Percentiles rank a stretch among this genome's conserved stretches.
phyloP scores from a whole-genome alignment of 768 basidiomycete species.

The Tulasnella sp. region DNA sequence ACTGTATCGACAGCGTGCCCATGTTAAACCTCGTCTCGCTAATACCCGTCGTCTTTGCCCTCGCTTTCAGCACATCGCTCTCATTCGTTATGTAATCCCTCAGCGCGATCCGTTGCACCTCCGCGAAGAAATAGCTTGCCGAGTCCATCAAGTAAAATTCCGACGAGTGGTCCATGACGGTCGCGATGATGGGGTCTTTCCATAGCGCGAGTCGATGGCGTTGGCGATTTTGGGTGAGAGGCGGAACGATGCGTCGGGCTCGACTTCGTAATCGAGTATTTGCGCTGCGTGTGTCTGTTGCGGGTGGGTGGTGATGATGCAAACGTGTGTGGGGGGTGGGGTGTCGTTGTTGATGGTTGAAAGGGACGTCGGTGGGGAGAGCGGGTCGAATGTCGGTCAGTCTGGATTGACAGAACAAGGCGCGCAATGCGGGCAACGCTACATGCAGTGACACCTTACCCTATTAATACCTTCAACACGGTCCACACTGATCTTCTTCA shows the following conservation, averaged over 20 bases:
- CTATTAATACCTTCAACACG: conserved; percentile 61
- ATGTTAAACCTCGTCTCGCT: conserved; percentile 41
- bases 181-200: conserved; percentile 42
- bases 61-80: conserved; percentile 38
- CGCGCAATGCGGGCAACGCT: too few species aligned
- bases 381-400: conserved; percentile 33
- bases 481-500: conserved; percentile 78
- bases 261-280: conserved; percentile 38
- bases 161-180: conserved; percentile 35
- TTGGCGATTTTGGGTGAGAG: conserved; percentile 34
- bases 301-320: background rate
- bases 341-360: too few species aligned
- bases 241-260: conserved; percentile 27
- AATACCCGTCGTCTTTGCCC: conserved; percentile 44
- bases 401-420: conserved; percentile 32
- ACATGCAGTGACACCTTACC: conserved; percentile 23
- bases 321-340: too few species aligned
- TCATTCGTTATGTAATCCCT: conserved; percentile 39
- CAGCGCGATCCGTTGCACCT: conserved; percentile 36
- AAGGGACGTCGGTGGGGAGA: background rate
- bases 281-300: conserved; percentile 35
- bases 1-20: conserved; percentile 41
- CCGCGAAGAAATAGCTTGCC: conserved; percentile 35
- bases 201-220: conserved; percentile 38
- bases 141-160: background rate